Percentiles rank a stretch among this genome's conserved stretches.
Conservation (phyloP, 2,329 filamentous ascomycete genomes). For the Pseudogymnoascus sp. region DNA sequence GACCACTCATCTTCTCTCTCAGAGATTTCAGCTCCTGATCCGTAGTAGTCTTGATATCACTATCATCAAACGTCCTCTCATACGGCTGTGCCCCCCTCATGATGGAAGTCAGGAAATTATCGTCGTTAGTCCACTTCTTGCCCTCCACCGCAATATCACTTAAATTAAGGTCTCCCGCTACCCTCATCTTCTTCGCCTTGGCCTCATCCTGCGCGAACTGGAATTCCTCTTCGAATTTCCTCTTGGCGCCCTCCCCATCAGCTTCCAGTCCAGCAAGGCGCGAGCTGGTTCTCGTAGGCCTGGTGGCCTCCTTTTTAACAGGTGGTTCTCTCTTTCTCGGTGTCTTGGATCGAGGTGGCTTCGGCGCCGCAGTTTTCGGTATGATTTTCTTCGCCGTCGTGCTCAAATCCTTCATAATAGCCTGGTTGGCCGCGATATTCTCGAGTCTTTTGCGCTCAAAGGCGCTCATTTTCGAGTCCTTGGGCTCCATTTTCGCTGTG, state of each 20-base stretch:
- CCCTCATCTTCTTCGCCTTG: slow-evolving; percentile 52
- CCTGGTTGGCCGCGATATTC: slow-evolving; percentile 81
- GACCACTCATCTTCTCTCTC: slow-evolving; percentile 64
- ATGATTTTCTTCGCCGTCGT: slow-evolving; percentile 61
- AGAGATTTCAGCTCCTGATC: slow-evolving; percentile 67
- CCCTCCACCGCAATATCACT: slow-evolving; percentile 74
- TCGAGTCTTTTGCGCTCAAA: slow-evolving; percentile 80
- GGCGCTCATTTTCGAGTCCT: slow-evolving; percentile 57
- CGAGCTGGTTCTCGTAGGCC: slow-evolving; percentile 50
- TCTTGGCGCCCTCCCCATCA: slow-evolving; percentile 53
- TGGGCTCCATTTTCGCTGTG: slow-evolving; percentile 39
- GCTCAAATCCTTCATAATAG: slow-evolving; percentile 69
- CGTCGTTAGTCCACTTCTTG: slow-evolving; percentile 61
- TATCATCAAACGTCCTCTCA: slow-evolving; percentile 75
- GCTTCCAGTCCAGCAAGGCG: slow-evolving; percentile 48
- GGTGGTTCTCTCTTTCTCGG: slow-evolving; percentile 33
- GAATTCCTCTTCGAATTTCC: slow-evolving; percentile 59
- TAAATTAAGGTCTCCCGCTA: slow-evolving; percentile 62
- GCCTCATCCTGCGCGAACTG: slow-evolving; percentile 48
- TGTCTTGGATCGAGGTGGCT: slow-evolving; percentile 32
- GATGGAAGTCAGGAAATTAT: slow-evolving; percentile 58
- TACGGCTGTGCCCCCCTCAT: slow-evolving; percentile 67
- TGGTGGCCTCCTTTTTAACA: slow-evolving; percentile 38
- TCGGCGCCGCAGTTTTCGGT: slow-evolving; percentile 43
- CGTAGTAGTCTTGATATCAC: slow-evolving; percentile 70